These are phyloP conservation scores for Myrica gale DNA, from an alignment of 306 rosid genomes.

Conservation along the genomic window DNA sequence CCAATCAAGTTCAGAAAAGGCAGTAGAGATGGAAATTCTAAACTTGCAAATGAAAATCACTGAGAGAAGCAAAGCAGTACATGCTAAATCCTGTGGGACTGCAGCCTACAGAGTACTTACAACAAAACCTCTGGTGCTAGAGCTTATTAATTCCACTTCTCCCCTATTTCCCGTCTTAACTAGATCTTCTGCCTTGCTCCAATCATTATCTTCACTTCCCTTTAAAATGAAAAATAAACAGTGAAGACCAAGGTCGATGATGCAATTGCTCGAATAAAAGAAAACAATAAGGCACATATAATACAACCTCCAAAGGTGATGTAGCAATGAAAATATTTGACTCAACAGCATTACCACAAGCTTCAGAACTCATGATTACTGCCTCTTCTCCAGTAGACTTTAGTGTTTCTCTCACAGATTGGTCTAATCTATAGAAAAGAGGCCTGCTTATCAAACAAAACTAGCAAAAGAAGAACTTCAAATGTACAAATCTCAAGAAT, in stretches of 20 bases:
- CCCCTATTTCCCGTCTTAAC: slow-evolving; percentile 53
- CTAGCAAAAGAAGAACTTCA: slow-evolving; percentile 29
- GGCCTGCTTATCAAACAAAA: slow-evolving; percentile 26
- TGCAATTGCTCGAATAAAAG: slow-evolving; percentile 14
- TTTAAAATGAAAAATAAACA: slow-evolving; percentile 25
- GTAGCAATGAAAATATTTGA: slow-evolving; percentile 33
- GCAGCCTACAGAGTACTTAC: slow-evolving; percentile 52
- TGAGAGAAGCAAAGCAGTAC: neutral
- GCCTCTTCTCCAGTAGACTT: slow-evolving; percentile 34
- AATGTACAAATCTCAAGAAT: slow-evolving; percentile 21
- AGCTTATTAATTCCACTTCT: slow-evolving; percentile 77
- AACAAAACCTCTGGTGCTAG: slow-evolving; percentile 76
- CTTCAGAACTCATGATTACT: slow-evolving; percentile 23
- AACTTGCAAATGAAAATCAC: neutral
- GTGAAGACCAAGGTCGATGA: slow-evolving; percentile 19
- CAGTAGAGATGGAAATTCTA: slow-evolving; percentile 22
- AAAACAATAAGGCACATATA: slow-evolving; percentile 20
- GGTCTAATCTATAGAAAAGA: slow-evolving; percentile 58
- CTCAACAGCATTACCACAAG: slow-evolving; percentile 27
- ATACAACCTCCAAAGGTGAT: slow-evolving; percentile 56
- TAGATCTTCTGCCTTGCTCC: slow-evolving; percentile 70
- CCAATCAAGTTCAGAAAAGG: slow-evolving; percentile 32
- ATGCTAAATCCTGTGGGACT: slow-evolving; percentile 12
- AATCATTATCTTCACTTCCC: slow-evolving; percentile 68
- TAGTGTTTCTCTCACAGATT: slow-evolving; percentile 38